These are phyloP conservation scores for Colletotrichum lupini DNA, from an alignment of 2,329 filamentous ascomycete genomes.

Conservation along the genomic window DNA sequence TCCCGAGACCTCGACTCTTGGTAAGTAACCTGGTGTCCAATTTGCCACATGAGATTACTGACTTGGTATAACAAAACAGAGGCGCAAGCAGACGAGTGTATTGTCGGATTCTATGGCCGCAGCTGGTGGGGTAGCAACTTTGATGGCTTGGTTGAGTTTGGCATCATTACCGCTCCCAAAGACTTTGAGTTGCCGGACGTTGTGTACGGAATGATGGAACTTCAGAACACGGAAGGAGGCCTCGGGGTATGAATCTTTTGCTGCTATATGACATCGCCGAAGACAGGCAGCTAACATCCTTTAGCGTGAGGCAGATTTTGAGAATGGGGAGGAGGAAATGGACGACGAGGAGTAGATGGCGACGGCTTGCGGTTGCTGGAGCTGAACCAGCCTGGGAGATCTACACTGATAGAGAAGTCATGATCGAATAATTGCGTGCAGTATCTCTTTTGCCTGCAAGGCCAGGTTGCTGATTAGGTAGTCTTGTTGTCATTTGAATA, in stretches of 20 bases:
- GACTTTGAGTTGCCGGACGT: slow-evolving; percentile 50
- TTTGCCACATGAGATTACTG: background rate
- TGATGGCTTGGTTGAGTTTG: slow-evolving; percentile 52
- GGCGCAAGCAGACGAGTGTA: slow-evolving; percentile 47
- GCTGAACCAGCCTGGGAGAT: too few species aligned
- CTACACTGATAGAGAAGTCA: too few species aligned
- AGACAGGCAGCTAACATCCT: background rate
- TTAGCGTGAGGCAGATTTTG: background rate
- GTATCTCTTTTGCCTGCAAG: too few species aligned
- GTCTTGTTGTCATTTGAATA: too few species aligned
- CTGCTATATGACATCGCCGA: background rate
- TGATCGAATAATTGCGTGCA: too few species aligned
- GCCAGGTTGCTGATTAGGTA: too few species aligned
- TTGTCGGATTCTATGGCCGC: slow-evolving; percentile 59
- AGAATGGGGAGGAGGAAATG: background rate
- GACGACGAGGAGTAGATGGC: background rate
- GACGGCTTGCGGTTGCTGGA: too few species aligned
- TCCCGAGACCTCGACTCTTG: slow-evolving; percentile 33
- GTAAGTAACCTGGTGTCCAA: slow-evolving; percentile 19
- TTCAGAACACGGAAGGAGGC: slow-evolving; percentile 48
- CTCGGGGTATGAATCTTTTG: background rate
- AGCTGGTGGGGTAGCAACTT: slow-evolving; percentile 40
- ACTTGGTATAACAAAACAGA: slow-evolving; percentile 38
- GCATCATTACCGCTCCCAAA: slow-evolving; percentile 57
- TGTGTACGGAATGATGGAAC: slow-evolving; percentile 54